Evolutionary conservation across 805 yeast genomes (phyloP), one percentile per base, ranked within the genome.

Genomic region (Barnettozyma californica): DNA sequence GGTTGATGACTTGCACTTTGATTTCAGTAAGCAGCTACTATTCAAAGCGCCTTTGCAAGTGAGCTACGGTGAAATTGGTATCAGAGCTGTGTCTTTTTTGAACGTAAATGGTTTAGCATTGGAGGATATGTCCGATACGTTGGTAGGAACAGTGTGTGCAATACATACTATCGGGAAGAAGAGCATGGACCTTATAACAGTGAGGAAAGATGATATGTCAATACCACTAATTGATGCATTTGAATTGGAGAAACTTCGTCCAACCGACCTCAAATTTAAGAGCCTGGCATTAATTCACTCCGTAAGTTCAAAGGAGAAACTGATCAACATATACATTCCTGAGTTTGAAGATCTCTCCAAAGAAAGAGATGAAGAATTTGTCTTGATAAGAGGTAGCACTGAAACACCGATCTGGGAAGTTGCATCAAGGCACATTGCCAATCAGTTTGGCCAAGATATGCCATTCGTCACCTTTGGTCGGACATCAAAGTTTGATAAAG

Each of bases 201-300:
- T 51, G 1, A 39, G 54, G 20, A 51, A 55, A 10, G 59, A 56
- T n/a, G 54, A 52, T 0, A 51, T 18, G 8, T 9, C 21, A 9
- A 36, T 65, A 9, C 69, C 69, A 16, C 45, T 66, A 4, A 40
- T 64, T 7, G 51, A 37, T 18, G 23, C 52, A 9, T 16, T 16
- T 5, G 40, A 53, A 13, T 46, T 47, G 5, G 41, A 19, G 14
- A 44, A 42, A 40, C 40, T 37, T 16, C 44, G 11, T 29, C 41
- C 49, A n/a, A 45, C 48, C 10, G 47, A 49, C 1, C 26, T 63
- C 13, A 48, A 56, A 3, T 80, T 76, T 51, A 54, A 72, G 18
- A 83, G 87, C 0, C 63, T 84, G 31, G 81, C 77, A 1, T 68
- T 87, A 43, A 70, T 88, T 0, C 96, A 89, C 59, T 84, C 92